Base-by-base conservation (phyloP, 2,329 filamentous ascomycete genomes). In the Fusarium acutatum region DNA sequence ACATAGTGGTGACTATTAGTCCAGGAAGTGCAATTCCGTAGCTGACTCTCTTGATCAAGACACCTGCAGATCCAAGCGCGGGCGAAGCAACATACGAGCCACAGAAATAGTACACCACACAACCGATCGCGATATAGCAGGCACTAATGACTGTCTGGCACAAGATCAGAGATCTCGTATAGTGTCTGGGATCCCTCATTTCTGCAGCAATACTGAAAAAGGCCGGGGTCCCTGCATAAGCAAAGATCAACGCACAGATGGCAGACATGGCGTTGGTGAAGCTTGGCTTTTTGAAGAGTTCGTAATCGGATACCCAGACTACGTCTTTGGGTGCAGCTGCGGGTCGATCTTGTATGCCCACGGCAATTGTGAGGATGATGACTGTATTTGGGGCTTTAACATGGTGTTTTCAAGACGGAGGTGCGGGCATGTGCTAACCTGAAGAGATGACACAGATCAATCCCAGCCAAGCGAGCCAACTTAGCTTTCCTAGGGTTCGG, bases 41-140 rank as follows among this genome's bases (percentile, higher is more conserved):
- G 41, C 78, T 79, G 22, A 85, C 75, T 70, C 82, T 85, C 77
- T 86, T 86, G 54, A 84, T 78, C 5, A 75, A 57, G 0, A 52
- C 15, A 1, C 84, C 84, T 2, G 84, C 84, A 28, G 82, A 84
- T 2, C 84, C 85, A 2, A 87, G 80, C 6, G 85, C 84, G 0
- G 85, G 85, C 0, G 84, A 85, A 0, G 84, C 82, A 10, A 87
- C 83, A 64, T 82, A 85, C 0, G 82, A 83, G 1, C 85, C 85
- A 67, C 83, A 85, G 60, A 79, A 86, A 60, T 82, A 83, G 75
- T 86, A 86, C 3, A 87, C 81, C 0, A 86, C 82, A 3, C 79
- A 71, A 11, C 77, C 77, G 9, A 84, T 78, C 3, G 76, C 62
- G 8, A 79, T 61, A 32, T 82, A 83, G 7, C 78, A 80, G 12